These are phyloP conservation scores for Botrytis cinerea DNA, from an alignment of 2,329 filamentous ascomycete species.

Conservation along the genomic window DNA sequence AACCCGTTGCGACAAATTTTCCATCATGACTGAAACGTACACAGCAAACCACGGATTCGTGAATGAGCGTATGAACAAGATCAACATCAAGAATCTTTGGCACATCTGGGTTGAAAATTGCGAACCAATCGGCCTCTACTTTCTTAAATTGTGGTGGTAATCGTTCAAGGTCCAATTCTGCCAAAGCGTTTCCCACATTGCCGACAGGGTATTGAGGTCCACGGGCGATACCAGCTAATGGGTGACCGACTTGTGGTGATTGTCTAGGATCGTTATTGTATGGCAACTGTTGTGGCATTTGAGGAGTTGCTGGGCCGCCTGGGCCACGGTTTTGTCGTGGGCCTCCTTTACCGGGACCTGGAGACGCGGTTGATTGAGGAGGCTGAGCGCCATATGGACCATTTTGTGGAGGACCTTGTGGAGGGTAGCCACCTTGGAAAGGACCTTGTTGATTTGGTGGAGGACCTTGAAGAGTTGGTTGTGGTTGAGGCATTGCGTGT, in stretches of 20 bases:
- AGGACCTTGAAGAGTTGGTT: slow-evolving; percentile 49
- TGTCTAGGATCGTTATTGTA: slow-evolving; percentile 80
- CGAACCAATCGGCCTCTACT: slow-evolving; percentile 89
- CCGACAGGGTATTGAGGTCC: slow-evolving; percentile 34
- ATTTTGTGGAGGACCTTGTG: slow-evolving; percentile 55
- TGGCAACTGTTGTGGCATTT: slow-evolving; percentile 84
- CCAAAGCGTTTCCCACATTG: slow-evolving; percentile 70
- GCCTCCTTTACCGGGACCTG: slow-evolving; percentile 70
- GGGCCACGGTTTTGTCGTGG: slow-evolving; percentile 67
- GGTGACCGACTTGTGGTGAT: slow-evolving; percentile 85
- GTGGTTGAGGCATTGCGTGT: slow-evolving; percentile 64
- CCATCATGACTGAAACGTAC: slow-evolving; percentile 96
- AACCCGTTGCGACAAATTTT: slow-evolving; percentile 93
- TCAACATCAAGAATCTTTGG: slow-evolving; percentile 90
- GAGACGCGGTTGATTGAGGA: slow-evolving; percentile 82
- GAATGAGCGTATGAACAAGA: slow-evolving; percentile 85
- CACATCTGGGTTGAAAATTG: slow-evolving; percentile 91
- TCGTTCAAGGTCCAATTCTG: slow-evolving; percentile 83
- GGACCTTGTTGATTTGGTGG: slow-evolving; percentile 61
- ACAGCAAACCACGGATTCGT: slow-evolving; percentile 97
- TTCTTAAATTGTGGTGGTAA: slow-evolving; percentile 87
- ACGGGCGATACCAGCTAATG: slow-evolving; percentile 65
- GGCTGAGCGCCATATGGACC: slow-evolving; percentile 76
- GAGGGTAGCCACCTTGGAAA: slow-evolving; percentile 60
- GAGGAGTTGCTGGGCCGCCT: slow-evolving; percentile 79